Conservation (phyloP, 495 filamentous ascomycete species). For the Aspergillus leporis region DNA sequence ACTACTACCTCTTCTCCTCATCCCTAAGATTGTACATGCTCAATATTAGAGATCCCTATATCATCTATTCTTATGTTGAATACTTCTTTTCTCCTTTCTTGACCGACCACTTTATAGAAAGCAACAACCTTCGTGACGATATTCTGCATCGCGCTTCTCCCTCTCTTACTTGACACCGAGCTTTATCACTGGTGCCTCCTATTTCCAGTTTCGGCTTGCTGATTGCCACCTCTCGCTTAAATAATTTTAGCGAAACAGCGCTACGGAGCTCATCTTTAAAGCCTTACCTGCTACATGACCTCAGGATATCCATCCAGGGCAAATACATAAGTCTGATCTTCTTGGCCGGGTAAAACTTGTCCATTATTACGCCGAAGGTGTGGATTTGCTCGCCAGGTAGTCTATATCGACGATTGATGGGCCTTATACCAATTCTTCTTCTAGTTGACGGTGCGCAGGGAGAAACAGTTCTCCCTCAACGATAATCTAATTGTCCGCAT, state of each 20-base stretch:
- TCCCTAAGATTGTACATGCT: background rate
- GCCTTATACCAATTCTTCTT: background rate
- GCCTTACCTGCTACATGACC: background rate
- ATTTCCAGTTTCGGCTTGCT: background rate
- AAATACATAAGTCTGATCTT: background rate
- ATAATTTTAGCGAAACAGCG: background rate
- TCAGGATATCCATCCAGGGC: conserved; percentile 1
- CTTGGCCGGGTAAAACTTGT: background rate
- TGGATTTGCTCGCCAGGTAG: background rate
- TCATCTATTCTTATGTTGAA: background rate
- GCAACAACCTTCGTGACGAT: background rate
- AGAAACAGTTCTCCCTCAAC: background rate
- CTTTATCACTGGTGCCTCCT: background rate
- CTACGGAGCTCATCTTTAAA: background rate
- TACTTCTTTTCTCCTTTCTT: background rate
- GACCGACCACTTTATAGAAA: background rate
- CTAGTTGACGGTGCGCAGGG: background rate
- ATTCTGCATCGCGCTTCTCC: background rate
- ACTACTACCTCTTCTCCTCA: background rate
- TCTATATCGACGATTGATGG: background rate
- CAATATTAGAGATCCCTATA: background rate
- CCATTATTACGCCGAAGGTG: background rate
- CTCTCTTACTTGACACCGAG: background rate
- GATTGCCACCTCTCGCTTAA: background rate
- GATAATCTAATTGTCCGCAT: background rate